phyloP scores from a whole-genome alignment of 768 basidiomycete genomes.

The Ramaria sp. region DNA sequence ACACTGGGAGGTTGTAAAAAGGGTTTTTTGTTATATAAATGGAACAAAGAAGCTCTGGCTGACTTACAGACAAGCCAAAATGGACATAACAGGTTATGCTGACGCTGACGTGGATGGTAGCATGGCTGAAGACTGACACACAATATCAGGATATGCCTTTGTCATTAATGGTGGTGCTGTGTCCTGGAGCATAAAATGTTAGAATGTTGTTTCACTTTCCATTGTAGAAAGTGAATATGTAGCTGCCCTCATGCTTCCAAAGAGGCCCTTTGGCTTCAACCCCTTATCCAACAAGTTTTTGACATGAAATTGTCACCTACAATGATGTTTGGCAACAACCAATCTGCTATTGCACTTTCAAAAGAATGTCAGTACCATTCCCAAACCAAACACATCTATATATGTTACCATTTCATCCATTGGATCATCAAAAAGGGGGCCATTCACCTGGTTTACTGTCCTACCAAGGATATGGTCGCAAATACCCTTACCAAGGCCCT shows the following conservation, averaged over 20 bases:
- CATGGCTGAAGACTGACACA: conserved; percentile 16
- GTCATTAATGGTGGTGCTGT: conserved; percentile 19
- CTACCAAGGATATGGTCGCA: conserved; percentile 18
- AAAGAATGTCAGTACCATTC: conserved; percentile 19
- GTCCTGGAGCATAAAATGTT: conserved; percentile 23
- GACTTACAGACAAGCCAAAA: neutral
- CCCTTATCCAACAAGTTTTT: conserved; percentile 26
- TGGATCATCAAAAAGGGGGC: conserved; percentile 17
- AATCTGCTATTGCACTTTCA: conserved; percentile 19
- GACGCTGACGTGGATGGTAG: conserved; percentile 22
- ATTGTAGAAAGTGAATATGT: conserved; percentile 28
- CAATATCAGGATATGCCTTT: conserved; percentile 27
- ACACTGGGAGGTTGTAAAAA: too few relatives aligned
- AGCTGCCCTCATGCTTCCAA: conserved; percentile 15
- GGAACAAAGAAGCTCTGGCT: neutral
- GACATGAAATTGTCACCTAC: conserved; percentile 23
- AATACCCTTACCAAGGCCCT: conserved; percentile 25
- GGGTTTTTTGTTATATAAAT: conserved; percentile 9
- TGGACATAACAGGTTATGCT: conserved; percentile 3
- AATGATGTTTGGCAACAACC: conserved; percentile 21
- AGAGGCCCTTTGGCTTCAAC: conserved; percentile 30
- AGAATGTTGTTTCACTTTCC: conserved; percentile 22
- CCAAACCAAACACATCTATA: conserved; percentile 22
- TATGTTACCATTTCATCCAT: conserved; percentile 23
- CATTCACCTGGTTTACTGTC: conserved; percentile 18